These are phyloP conservation scores for Ilyonectria sp. DNA, from an alignment of 2,329 filamentous ascomycete species.

Conservation along the genomic window DNA sequence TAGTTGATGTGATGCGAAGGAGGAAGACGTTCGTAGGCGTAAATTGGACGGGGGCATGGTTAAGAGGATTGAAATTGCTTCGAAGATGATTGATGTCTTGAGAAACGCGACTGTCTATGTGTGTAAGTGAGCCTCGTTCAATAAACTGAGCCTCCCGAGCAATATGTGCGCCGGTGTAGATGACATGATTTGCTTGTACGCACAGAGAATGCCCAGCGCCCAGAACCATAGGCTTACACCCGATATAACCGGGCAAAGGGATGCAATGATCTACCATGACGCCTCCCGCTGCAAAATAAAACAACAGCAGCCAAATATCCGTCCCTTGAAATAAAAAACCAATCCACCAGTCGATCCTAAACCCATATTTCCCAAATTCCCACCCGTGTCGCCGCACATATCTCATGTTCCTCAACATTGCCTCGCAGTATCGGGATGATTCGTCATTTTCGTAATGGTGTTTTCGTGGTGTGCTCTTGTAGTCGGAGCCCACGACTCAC, in stretches of 20 bases:
- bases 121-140: constrained; percentile 20
- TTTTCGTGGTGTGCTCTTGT: not conserved
- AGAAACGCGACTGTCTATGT: constrained; percentile 41
- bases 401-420: constrained; percentile 10
- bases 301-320: constrained; percentile 23
- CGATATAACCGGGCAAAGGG: constrained; percentile 16
- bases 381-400: constrained; percentile 14
- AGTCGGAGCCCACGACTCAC: constrained; percentile 59
- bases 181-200: constrained; percentile 23
- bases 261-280: constrained; percentile 43
- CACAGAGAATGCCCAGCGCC: constrained; percentile 25
- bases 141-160: constrained; percentile 22
- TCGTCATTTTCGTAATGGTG: constrained; percentile 12
- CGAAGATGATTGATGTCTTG: constrained; percentile 24
- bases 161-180: constrained; percentile 26
- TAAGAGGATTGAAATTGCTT: not conserved
- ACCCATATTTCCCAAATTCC: constrained; percentile 19
- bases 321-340: not conserved
- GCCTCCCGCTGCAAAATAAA: constrained; percentile 32
- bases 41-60: not conserved
- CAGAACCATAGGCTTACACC: constrained; percentile 15
- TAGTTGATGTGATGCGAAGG: not conserved
- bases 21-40: too few species aligned
- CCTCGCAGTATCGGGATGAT: not conserved
- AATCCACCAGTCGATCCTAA: constrained; percentile 9